These are phyloP conservation scores for Uronychia binucleata DNA, from an alignment of 73 alveolate species.

Conservation along the genomic window DNA sequence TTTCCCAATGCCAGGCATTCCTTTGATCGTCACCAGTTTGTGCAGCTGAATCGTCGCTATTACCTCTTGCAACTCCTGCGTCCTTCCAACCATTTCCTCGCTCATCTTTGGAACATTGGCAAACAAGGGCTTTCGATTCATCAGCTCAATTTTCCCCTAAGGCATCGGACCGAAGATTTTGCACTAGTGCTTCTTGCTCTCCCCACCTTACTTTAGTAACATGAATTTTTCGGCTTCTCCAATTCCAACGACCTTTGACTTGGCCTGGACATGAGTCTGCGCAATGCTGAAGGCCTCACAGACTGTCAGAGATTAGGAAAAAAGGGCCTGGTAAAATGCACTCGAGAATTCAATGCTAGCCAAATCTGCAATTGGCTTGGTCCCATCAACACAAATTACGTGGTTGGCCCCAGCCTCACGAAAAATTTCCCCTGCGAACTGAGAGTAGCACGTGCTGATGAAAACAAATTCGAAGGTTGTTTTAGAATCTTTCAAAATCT, in stretches of 20 bases:
- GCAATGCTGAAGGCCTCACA: constrained; percentile 73
- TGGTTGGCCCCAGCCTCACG: constrained; percentile 69
- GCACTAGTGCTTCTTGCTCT: constrained; percentile 31
- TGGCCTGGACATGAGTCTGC: constrained; percentile 44
- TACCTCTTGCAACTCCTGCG: constrained; percentile 52
- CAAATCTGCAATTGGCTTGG: constrained; percentile 57
- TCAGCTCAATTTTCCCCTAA: constrained; percentile 34
- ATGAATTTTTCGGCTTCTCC: constrained; percentile 65
- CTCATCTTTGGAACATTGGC: constrained; percentile 38
- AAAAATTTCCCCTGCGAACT: constrained; percentile 65
- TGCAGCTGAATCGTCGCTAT: constrained; percentile 22
- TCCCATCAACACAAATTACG: constrained; percentile 69
- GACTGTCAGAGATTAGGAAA: constrained; percentile 45
- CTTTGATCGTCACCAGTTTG: constrained; percentile 45
- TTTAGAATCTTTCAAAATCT: constrained; percentile 4
- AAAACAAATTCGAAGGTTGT: constrained; percentile 58
- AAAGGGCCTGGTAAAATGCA: constrained; percentile 55
- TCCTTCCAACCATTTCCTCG: constrained; percentile 50
- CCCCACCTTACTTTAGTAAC: constrained; percentile 10
- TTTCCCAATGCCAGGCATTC: constrained; percentile 70
- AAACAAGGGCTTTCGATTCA: constrained; percentile 27
- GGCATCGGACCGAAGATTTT: constrained; percentile 14
- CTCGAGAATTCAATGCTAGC: constrained; percentile 67
- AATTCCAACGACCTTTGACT: constrained; percentile 18
- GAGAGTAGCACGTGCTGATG: constrained; percentile 74